Conservation (phyloP, 2,329 filamentous ascomycete species). For the Trichophyton schoenleinii region DNA sequence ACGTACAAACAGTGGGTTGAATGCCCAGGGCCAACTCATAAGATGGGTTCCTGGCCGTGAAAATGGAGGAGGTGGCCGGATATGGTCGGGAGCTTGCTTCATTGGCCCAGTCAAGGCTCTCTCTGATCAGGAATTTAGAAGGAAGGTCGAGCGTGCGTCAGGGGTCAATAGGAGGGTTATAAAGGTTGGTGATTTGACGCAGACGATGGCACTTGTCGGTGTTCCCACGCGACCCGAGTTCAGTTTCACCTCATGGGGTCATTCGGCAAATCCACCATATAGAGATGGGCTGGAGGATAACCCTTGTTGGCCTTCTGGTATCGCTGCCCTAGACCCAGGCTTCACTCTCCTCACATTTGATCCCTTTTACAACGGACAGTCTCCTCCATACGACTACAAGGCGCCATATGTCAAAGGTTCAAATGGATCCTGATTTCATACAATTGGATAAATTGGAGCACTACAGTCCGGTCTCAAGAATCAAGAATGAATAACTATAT, state of each 20-base stretch:
- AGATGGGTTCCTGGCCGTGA: not conserved
- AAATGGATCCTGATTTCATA: slow-evolving; percentile 2
- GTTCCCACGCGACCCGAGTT: slow-evolving; percentile 3
- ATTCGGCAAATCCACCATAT: slow-evolving; percentile 1
- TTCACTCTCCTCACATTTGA: slow-evolving; percentile 1
- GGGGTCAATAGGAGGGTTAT: not conserved
- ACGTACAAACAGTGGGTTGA: too few relatives aligned
- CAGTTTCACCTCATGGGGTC: slow-evolving; percentile 1
- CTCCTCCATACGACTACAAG: slow-evolving; percentile 5
- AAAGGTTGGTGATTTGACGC: not conserved
- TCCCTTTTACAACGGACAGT: not conserved
- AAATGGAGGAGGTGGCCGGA: not conserved
- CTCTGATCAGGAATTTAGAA: not conserved
- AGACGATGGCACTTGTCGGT: not conserved
- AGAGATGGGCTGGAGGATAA: slow-evolving; percentile 4
- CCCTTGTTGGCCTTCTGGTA: slow-evolving; percentile 4
- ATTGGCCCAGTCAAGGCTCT: not conserved
- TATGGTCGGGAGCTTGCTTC: not conserved
- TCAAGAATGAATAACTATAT: too few relatives aligned
- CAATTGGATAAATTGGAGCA: too few relatives aligned
- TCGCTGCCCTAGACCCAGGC: slow-evolving; percentile 3
- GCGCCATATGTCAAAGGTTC: slow-evolving; percentile 4
- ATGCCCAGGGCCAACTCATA: slow-evolving; percentile 15
- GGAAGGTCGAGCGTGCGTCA: not conserved
- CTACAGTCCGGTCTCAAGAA: too few relatives aligned